phyloP scores from a whole-genome alignment of 805 yeast species.

The Naumovozyma castellii region DNA sequence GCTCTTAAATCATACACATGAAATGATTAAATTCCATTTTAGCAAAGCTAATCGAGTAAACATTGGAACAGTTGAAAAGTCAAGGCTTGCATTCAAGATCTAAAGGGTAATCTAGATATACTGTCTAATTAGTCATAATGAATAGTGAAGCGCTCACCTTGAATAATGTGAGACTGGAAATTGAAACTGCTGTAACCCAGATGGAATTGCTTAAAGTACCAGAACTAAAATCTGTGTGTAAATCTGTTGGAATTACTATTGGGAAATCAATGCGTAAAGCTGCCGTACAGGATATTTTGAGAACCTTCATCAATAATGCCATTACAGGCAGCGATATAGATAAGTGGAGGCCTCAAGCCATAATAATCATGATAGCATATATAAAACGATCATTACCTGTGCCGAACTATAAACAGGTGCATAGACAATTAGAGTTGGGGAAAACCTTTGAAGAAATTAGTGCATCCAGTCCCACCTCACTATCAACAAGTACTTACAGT shows the following conservation, averaged over 20 bases:
- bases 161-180: conserved; percentile 5
- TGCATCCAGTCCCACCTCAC: neutral
- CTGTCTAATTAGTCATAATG: neutral
- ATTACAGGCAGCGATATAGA: conserved; percentile 29
- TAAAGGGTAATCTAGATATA: neutral
- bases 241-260: conserved; percentile 34
- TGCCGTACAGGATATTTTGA: conserved; percentile 45
- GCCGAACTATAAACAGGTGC: conserved; percentile 31
- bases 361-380: conserved; percentile 37
- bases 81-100: no score
- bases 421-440: neutral
- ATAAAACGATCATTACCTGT: conserved; percentile 27
- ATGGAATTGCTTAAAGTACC: conserved; percentile 36
- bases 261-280: conserved; percentile 50
- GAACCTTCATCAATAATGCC: conserved; percentile 36
- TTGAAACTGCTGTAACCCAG: conserved; percentile 25
- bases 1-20: no score
- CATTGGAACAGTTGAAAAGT: no score
- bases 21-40: no score
- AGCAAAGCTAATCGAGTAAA: no score
- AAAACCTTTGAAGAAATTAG: neutral
- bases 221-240: conserved; percentile 44
- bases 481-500: neutral
- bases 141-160: neutral
- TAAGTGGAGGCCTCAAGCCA: conserved; percentile 34